These are phyloP conservation scores for Colletotrichum lupini DNA, from an alignment of 2,329 filamentous ascomycete genomes.

Conservation along the genomic window DNA sequence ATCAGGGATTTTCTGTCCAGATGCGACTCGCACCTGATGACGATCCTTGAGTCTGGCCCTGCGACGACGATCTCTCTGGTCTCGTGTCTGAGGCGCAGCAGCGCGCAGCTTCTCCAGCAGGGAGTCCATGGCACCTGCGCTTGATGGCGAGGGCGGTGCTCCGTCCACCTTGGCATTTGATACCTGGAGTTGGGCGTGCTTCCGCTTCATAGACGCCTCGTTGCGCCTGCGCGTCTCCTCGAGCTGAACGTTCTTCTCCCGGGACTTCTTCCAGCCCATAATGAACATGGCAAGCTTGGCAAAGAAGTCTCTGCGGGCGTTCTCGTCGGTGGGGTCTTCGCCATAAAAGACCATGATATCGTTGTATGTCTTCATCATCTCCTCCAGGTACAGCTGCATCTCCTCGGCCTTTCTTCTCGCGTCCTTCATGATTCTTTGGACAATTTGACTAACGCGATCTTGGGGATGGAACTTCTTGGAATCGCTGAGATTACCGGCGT, in stretches of 20 bases:
- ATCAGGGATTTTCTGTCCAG: slow-evolving; percentile 89
- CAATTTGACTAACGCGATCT: slow-evolving; percentile 91
- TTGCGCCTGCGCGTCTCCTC: slow-evolving; percentile 88
- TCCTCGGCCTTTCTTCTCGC: slow-evolving; percentile 95
- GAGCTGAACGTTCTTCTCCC: slow-evolving; percentile 86
- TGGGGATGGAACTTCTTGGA: slow-evolving; percentile 98
- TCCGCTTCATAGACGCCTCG: slow-evolving; percentile 92
- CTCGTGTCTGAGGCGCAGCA: slow-evolving; percentile 88
- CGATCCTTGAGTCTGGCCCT: slow-evolving; percentile 89
- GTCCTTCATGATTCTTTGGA: slow-evolving; percentile 96
- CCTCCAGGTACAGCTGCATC: slow-evolving; percentile 91
- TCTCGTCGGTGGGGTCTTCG: slow-evolving; percentile 92
- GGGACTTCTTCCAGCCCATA: slow-evolving; percentile 94
- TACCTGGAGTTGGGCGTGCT: slow-evolving; percentile 77
- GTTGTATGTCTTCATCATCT: slow-evolving; percentile 91
- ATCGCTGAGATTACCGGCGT: slow-evolving; percentile 93
- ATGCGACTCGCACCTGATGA: slow-evolving; percentile 89
- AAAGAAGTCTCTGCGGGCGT: slow-evolving; percentile 95
- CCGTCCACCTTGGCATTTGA: slow-evolving; percentile 50
- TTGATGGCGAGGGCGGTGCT: slow-evolving; percentile 72
- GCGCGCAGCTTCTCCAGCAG: slow-evolving; percentile 94
- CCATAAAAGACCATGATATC: slow-evolving; percentile 98
- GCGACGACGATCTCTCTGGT: slow-evolving; percentile 88
- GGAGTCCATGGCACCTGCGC: slow-evolving; percentile 94
- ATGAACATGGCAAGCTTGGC: slow-evolving; percentile 91